Evolutionary conservation across 2,329 filamentous ascomycete species (phyloP).

Genomic region (Aspergillus ustus): DNA sequence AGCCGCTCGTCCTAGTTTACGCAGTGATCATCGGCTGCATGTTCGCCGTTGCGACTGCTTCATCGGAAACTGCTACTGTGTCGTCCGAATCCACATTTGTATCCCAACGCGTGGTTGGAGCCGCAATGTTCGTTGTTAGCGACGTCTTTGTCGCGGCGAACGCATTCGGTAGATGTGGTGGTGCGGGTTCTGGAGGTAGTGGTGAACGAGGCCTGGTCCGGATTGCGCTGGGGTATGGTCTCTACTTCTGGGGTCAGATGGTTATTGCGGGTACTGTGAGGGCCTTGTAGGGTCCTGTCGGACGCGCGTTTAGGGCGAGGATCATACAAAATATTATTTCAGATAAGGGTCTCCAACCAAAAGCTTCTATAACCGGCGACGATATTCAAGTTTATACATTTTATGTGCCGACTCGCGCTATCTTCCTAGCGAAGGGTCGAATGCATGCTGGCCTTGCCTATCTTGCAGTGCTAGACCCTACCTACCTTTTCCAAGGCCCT

Average conservation of each 20-base stretch:
- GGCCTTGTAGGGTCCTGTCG: too few relatives aligned
- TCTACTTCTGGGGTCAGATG: constrained; percentile 9
- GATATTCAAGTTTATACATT: too few relatives aligned
- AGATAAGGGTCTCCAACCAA: too few relatives aligned
- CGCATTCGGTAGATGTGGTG: not conserved
- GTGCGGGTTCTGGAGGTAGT: not conserved
- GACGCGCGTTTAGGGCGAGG: too few relatives aligned
- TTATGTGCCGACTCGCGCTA: too few relatives aligned
- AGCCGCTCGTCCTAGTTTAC: not conserved
- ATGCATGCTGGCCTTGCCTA: too few relatives aligned
- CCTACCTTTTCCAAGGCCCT: too few relatives aligned
- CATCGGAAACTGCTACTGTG: not conserved
- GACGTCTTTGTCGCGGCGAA: not conserved
- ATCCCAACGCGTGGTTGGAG: not conserved
- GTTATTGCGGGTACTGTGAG: constrained; percentile 4
- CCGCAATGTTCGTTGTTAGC: not conserved
- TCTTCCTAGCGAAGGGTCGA: too few relatives aligned
- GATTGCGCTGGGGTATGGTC: constrained; percentile 1
- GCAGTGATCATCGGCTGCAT: not conserved
- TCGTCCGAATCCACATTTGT: too few relatives aligned
- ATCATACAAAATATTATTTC: too few relatives aligned
- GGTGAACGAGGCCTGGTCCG: not conserved
- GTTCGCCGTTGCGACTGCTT: not conserved
- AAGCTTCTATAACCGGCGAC: too few relatives aligned
- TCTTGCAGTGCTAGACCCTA: too few relatives aligned